These are phyloP conservation scores for Quercus parvula DNA, from an alignment of 306 rosid species.

Conservation along the genomic window DNA sequence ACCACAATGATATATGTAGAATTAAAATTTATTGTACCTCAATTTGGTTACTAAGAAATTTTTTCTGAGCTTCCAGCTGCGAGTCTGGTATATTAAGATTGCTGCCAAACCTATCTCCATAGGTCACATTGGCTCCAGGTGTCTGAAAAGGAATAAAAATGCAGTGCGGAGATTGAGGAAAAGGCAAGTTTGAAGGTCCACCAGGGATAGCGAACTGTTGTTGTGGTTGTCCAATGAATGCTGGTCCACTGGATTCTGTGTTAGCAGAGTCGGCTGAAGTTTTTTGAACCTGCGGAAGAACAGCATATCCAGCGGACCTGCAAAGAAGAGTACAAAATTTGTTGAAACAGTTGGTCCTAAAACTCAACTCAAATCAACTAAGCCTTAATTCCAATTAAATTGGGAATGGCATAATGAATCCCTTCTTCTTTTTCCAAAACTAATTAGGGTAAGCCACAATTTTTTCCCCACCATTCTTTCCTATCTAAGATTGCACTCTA, in stretches of 20 bases:
- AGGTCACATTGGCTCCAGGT: slow-evolving; percentile 23
- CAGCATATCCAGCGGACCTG: slow-evolving; percentile 67
- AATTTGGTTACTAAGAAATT: slow-evolving; percentile 50
- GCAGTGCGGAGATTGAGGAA: slow-evolving; percentile 40
- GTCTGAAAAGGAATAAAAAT: slow-evolving; percentile 47
- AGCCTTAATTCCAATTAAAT: not conserved
- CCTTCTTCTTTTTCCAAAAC: not conserved
- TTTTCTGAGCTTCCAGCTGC: slow-evolving; percentile 60
- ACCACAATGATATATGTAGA: not conserved
- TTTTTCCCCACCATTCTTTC: not conserved
- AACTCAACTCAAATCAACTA: slow-evolving; percentile 1
- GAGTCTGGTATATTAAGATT: slow-evolving; percentile 37
- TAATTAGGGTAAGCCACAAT: not conserved
- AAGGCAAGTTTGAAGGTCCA: slow-evolving; percentile 47
- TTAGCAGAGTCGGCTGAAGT: slow-evolving; percentile 33
- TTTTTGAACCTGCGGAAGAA: slow-evolving; percentile 46
- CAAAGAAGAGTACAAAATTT: slow-evolving; percentile 7
- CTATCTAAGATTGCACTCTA: not conserved
- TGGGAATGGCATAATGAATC: not conserved
- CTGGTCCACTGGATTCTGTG: slow-evolving; percentile 34
- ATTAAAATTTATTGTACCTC: slow-evolving; percentile 45
- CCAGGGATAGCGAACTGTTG: slow-evolving; percentile 38
- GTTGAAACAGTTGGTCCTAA: slow-evolving; percentile 11
- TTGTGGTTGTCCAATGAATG: slow-evolving; percentile 41
- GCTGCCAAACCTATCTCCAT: slow-evolving; percentile 40